Conservation (phyloP, 345 rosid genomes). For the Eucalyptus caleyi region DNA sequence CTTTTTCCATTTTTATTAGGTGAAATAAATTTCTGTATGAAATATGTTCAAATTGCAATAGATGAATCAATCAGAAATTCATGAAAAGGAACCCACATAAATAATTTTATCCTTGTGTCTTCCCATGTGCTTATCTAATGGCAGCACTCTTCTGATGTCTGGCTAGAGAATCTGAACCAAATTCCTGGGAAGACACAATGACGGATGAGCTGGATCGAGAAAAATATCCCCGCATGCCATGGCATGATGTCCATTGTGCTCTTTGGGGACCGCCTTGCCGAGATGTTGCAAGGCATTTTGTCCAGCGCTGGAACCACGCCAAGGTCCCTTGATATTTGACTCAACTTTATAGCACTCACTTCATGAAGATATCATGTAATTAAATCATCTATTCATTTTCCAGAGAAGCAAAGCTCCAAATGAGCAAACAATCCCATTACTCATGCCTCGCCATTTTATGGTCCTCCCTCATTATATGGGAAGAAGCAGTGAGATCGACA, state of each 20-base stretch:
- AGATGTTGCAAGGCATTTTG: constrained; percentile 84
- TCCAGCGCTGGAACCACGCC: constrained; percentile 97
- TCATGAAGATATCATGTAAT: background rate
- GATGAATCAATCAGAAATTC: background rate
- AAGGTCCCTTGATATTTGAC: constrained; percentile 23
- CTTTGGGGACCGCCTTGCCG: constrained; percentile 97
- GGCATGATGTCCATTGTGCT: constrained; percentile 97
- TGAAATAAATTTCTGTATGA: background rate
- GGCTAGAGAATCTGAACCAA: constrained; percentile 89
- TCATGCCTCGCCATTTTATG: constrained; percentile 95
- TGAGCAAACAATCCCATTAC: constrained; percentile 70
- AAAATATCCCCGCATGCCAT: constrained; percentile 91
- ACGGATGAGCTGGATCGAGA: constrained; percentile 64
- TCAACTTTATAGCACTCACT: background rate
- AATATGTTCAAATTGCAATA: background rate
- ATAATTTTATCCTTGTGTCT: background rate
- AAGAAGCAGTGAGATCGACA: constrained; percentile 47
- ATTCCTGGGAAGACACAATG: constrained; percentile 92
- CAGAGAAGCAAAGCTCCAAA: constrained; percentile 89
- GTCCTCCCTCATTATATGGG: constrained; percentile 95
- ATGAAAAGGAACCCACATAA: background rate
- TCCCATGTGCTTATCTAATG: background rate
- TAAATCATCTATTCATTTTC: background rate
- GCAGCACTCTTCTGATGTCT: background rate
- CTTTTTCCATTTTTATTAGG: background rate